Percentiles rank a stretch among this genome's conserved stretches.
Conservation (phyloP, 345 rosid species). For the Citrus mangshanensis region DNA sequence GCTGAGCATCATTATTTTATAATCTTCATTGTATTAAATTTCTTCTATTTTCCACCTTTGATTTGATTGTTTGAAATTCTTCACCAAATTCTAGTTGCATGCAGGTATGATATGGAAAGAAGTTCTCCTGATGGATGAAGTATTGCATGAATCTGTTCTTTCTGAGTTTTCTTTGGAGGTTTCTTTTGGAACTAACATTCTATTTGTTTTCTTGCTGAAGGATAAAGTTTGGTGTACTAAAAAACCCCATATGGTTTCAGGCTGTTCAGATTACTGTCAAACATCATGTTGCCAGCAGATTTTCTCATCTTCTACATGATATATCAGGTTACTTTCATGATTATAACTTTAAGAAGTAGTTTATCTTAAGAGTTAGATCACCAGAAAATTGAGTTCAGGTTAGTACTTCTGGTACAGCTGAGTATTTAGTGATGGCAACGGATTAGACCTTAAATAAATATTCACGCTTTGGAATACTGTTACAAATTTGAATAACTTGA, state of each 20-base stretch:
- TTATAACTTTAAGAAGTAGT: not conserved
- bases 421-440: not conserved
- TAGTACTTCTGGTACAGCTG: not conserved
- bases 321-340: slow-evolving; percentile 63
- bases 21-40: not conserved
- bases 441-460: not conserved
- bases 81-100: slow-evolving; percentile 21
- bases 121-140: slow-evolving; percentile 83
- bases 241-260: slow-evolving; percentile 51
- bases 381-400: not conserved
- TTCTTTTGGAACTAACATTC: slow-evolving; percentile 13
- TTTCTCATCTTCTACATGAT: slow-evolving; percentile 70
- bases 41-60: slow-evolving; percentile 15
- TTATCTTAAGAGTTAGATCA: not conserved
- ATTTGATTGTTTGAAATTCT: slow-evolving; percentile 18
- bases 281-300: slow-evolving; percentile 57
- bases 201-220: not conserved
- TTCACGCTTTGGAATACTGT: not conserved
- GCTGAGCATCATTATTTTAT: not conserved
- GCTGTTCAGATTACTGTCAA: slow-evolving; percentile 68
- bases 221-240: slow-evolving; percentile 17
- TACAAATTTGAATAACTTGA: not conserved
- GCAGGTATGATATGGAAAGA: slow-evolving; percentile 86
- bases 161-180: slow-evolving; percentile 77
- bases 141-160: slow-evolving; percentile 68